Evolutionary conservation across 2,329 filamentous ascomycete genomes (phyloP).

Genomic region (Xylaria sp.): DNA sequence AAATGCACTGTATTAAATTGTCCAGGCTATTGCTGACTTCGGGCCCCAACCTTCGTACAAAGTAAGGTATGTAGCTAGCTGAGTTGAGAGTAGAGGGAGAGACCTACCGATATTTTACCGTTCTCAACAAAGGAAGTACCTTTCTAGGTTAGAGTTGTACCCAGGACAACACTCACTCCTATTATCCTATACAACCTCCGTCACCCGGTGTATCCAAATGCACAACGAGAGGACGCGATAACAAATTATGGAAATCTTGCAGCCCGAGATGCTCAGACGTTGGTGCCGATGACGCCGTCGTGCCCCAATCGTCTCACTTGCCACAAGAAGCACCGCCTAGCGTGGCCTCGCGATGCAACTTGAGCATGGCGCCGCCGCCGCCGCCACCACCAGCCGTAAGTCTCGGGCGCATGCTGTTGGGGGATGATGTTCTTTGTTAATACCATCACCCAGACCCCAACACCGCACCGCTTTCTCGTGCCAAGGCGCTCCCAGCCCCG

Average conservation of each 20-base stretch:
- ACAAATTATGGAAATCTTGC: not conserved
- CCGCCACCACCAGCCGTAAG: slow-evolving; percentile 44
- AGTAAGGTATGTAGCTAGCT: no score
- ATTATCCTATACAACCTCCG: no score
- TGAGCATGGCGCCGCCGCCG: slow-evolving; percentile 43
- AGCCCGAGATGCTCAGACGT: slow-evolving; percentile 14
- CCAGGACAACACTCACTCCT: no score
- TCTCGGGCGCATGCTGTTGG: not conserved
- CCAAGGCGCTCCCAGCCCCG: slow-evolving; percentile 45
- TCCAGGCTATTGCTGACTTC: no score
- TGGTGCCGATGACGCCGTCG: slow-evolving; percentile 31
- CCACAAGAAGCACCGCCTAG: not conserved
- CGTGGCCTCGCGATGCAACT: slow-evolving; percentile 18
- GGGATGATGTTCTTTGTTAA: slow-evolving; percentile 10
- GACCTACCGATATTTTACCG: no score
- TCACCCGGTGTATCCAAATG: not conserved
- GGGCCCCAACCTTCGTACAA: no score
- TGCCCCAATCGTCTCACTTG: slow-evolving; percentile 4
- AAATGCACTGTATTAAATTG: no score
- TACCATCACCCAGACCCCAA: slow-evolving; percentile 44
- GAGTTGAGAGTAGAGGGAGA: no score
- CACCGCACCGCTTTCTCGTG: slow-evolving; percentile 48
- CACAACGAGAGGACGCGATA: slow-evolving; percentile 12
- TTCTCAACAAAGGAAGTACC: no score
- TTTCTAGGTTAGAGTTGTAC: no score